Base-by-base conservation (phyloP, 305 asterid genomes). In the Withania somnifera region DNA sequence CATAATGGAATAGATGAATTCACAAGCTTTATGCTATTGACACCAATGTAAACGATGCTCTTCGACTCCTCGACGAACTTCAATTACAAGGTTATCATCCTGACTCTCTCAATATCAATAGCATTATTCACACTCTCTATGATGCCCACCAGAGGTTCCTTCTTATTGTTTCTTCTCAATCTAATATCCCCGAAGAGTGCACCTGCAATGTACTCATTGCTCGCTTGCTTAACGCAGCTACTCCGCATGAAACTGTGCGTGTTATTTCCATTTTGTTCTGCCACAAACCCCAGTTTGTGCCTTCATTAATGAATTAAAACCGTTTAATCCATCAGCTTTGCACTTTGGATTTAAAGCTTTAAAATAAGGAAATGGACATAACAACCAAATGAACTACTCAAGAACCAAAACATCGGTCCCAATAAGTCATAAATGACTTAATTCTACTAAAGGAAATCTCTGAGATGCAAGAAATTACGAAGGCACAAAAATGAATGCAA, bases 141-240 rank as follows among this genome's bases (percentile, higher is more conserved):
- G 83, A 87, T 47, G 83, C 98, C 76, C 97, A 93, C 83, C 73
- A 76, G 7, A 90, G 82, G 0, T 81, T 94, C 30, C 85, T 80
- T 57, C 85, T 69, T 13, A 88, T 84, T 60, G 32, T 91, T 50
- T 63, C 85, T 47, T 83, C 87, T 32, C 84, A 68, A 30, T 82
- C 80, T 17, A 22, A 85, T 66, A 77, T 88, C 45, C 95, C 92
- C 13, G 97, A 93, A 57, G 95, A 94, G 84, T 90, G 97, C 77
- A 91, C 94, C 7, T 95, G 98, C 78, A 93, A 92, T 57, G 93
- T 95, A 6, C 88, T 95, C 20, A 88, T 95, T 56, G 97, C 97
- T 5, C 89, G 93, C 30, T 84, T 94, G 77, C 91, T 93, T 4
- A 81, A 90, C 53, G 91, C 92, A 0, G 82, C 83, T 30, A 86